Conservation (phyloP, 805 yeast genomes). For the Yueomyces sp. region DNA sequence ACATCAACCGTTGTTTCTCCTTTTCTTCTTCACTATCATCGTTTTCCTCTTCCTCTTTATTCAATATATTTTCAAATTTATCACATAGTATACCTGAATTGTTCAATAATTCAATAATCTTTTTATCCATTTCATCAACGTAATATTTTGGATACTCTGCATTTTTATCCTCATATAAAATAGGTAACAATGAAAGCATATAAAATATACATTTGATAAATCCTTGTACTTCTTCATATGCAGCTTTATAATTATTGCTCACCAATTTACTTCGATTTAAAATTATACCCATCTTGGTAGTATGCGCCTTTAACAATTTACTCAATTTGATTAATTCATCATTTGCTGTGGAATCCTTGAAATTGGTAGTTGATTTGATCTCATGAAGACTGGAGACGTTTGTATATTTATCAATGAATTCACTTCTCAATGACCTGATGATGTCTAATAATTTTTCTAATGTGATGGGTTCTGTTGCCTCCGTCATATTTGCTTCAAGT, state of each 20-base stretch:
- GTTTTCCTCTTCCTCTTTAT: constrained; percentile 4
- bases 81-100: constrained; percentile 11
- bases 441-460: background rate
- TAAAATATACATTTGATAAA: constrained; percentile 17
- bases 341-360: constrained; percentile 16
- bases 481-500: background rate
- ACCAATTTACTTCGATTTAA: constrained; percentile 13
- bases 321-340: constrained; percentile 46
- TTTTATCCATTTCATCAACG: constrained; percentile 9
- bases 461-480: background rate
- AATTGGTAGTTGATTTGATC: constrained; percentile 13
- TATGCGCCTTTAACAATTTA: constrained; percentile 54
- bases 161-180: constrained; percentile 13
- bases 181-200: constrained; percentile 15
- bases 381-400: constrained; percentile 1
- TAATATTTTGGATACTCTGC: constrained; percentile 13
- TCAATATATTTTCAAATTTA: constrained; percentile 6
- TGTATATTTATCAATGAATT: background rate
- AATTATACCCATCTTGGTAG: constrained; percentile 45
- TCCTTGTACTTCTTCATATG: constrained; percentile 17
- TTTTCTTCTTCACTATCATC: constrained; percentile 11
- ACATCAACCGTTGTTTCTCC: constrained; percentile 33
- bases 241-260: constrained; percentile 9
- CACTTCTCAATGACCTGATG: background rate
- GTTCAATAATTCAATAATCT: constrained; percentile 11